Evolutionary conservation across 352 stramenopile genomes (phyloP).

Genomic region (Phytophthora agathidicida): DNA sequence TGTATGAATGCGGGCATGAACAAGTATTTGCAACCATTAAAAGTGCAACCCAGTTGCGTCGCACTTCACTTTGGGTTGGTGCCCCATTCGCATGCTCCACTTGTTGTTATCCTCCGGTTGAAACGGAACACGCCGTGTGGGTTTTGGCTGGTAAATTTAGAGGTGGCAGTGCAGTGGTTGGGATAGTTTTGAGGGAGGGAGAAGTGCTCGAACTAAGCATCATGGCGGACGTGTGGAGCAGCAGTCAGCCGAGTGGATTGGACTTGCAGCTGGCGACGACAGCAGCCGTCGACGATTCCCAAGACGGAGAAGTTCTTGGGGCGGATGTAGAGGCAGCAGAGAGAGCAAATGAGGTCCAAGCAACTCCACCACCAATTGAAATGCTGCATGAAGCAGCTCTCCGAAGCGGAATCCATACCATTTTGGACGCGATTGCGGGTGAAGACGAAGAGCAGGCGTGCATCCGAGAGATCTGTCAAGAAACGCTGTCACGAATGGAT

Average conservation of each 20-base stretch:
- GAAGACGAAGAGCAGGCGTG: slow-evolving; percentile 55
- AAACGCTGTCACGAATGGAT: slow-evolving; percentile 46
- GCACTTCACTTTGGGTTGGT: too few species aligned
- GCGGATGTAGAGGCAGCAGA: background rate
- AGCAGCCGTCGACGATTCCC: background rate
- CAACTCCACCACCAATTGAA: slow-evolving; percentile 19
- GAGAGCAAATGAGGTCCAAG: too few species aligned
- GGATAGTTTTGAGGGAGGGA: slow-evolving; percentile 15
- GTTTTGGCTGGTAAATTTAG: slow-evolving; percentile 43
- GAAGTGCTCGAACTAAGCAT: background rate
- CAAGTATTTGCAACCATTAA: too few species aligned
- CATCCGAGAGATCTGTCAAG: slow-evolving; percentile 71
- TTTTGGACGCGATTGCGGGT: slow-evolving; percentile 57
- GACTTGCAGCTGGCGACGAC: slow-evolving; percentile 31
- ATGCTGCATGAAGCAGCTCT: slow-evolving; percentile 40
- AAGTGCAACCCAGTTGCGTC: too few species aligned
- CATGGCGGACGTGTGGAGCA: slow-evolving; percentile 20
- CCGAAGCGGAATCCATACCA: slow-evolving; percentile 45
- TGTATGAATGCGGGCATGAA: too few species aligned
- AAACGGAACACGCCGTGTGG: slow-evolving; percentile 30
- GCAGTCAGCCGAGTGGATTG: slow-evolving; percentile 18
- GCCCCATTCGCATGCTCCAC: too few species aligned
- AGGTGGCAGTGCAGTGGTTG: background rate
- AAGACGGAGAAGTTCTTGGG: background rate
- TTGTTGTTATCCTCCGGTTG: too few species aligned